phyloP scores from a whole-genome alignment of 495 filamentous ascomycete genomes.

The Daldinia grandis region DNA sequence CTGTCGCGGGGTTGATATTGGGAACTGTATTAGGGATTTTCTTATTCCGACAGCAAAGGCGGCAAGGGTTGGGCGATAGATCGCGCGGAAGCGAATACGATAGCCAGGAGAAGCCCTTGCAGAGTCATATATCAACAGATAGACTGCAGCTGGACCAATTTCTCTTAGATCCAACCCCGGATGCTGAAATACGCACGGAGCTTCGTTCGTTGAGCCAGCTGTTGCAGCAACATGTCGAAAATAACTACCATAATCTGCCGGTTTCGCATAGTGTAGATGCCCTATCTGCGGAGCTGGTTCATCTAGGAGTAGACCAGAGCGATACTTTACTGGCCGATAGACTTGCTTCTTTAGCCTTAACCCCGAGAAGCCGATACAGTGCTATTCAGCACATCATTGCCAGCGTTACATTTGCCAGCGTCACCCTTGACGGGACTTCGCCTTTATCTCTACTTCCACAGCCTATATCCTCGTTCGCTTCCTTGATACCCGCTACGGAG shows the following conservation, averaged over 20 bases:
- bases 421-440: slow-evolving; percentile 37
- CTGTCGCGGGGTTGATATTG: slow-evolving; percentile 41
- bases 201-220: slow-evolving; percentile 41
- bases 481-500: slow-evolving; percentile 41
- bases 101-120: slow-evolving; percentile 27
- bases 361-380: slow-evolving; percentile 39
- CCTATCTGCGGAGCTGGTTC: slow-evolving; percentile 34
- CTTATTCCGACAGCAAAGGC: slow-evolving; percentile 25
- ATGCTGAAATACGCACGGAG: slow-evolving; percentile 44
- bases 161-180: slow-evolving; percentile 45
- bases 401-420: slow-evolving; percentile 45
- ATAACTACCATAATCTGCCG: slow-evolving; percentile 46
- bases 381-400: slow-evolving; percentile 49
- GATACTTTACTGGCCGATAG: slow-evolving; percentile 19
- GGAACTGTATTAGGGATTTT: slow-evolving; percentile 32
- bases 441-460: slow-evolving; percentile 47
- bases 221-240: slow-evolving; percentile 48
- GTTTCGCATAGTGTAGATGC: slow-evolving; percentile 29
- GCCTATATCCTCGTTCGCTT: slow-evolving; percentile 43
- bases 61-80: neutral
- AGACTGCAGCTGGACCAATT: slow-evolving; percentile 40
- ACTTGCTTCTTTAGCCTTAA: slow-evolving; percentile 41
- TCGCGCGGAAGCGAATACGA: slow-evolving; percentile 18
- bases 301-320: slow-evolving; percentile 41
- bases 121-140: slow-evolving; percentile 13